A percentile compares a stretch with the other conserved stretches of the same genome.
Evolutionary conservation across 164 flowering plant genomes (phyloP).

Genomic region (Echeveria elegans): DNA sequence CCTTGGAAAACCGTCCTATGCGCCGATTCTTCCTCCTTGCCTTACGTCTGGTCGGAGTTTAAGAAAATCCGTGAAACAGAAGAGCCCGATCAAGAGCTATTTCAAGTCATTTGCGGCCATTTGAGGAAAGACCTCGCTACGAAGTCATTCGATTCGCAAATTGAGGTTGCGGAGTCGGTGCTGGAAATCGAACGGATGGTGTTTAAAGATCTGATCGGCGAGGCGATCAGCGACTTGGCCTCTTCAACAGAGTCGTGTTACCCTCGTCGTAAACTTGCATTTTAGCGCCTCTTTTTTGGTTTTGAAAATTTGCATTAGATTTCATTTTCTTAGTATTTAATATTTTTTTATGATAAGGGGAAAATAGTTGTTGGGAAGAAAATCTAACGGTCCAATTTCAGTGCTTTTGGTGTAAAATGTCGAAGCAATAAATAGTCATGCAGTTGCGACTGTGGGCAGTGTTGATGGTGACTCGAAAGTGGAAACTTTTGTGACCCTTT

Average conservation of each 20-base stretch:
- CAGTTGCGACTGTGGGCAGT: too few relatives aligned
- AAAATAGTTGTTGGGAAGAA: too few relatives aligned
- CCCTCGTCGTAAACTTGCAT: slow-evolving; percentile 56
- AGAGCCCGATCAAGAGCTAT: slow-evolving; percentile 33
- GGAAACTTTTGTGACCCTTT: too few relatives aligned
- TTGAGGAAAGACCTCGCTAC: slow-evolving; percentile 54
- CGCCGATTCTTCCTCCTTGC: slow-evolving; percentile 15
- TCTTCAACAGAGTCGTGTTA: slow-evolving; percentile 20
- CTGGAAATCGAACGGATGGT: slow-evolving; percentile 74
- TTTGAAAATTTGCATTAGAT: not conserved
- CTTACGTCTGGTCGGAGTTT: slow-evolving; percentile 61
- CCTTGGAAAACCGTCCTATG: slow-evolving; percentile 42
- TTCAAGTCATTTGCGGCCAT: slow-evolving; percentile 45
- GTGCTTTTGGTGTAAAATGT: too few relatives aligned
- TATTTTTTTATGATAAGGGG: not conserved
- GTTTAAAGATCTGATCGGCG: slow-evolving; percentile 78
- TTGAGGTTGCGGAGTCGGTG: slow-evolving; percentile 56
- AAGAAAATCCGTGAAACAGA: slow-evolving; percentile 35
- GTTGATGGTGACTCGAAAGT: too few relatives aligned
- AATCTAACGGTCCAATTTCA: too few relatives aligned
- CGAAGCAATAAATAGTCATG: too few relatives aligned
- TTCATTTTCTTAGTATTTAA: not conserved
- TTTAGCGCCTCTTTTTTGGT: slow-evolving; percentile 22
- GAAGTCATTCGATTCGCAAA: slow-evolving; percentile 32
- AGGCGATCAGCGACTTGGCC: slow-evolving; percentile 60